A percentile compares a stretch with the other conserved stretches of the same genome.
These are phyloP conservation scores for Flaveria bidentis DNA, from an alignment of 129 eudicot species.

Conservation along the genomic window DNA sequence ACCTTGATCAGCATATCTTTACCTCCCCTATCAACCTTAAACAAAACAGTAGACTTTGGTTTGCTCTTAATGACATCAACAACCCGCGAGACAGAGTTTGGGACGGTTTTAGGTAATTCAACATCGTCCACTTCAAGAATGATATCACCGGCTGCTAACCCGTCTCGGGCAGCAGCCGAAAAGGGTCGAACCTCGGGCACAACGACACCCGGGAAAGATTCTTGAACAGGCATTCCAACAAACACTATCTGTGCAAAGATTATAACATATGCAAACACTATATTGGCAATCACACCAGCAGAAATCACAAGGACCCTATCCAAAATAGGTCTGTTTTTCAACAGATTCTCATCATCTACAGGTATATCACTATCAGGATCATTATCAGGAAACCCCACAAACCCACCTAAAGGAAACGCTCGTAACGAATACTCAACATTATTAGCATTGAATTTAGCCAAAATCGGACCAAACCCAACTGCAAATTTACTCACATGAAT, in stretches of 20 bases:
- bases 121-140: slow-evolving; percentile 63
- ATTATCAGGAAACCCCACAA: slow-evolving; percentile 98
- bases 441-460: slow-evolving; percentile 78
- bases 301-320: slow-evolving; percentile 89
- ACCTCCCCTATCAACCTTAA: slow-evolving; percentile 55
- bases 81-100: slow-evolving; percentile 66
- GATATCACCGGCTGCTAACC: slow-evolving; percentile 76
- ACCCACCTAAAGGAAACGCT: slow-evolving; percentile 94
- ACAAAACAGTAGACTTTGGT: slow-evolving; percentile 54
- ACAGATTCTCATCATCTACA: slow-evolving; percentile 68
- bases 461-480: slow-evolving; percentile 93
- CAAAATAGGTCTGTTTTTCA: slow-evolving; percentile 78
- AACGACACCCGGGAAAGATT: slow-evolving; percentile 80
- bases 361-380: slow-evolving; percentile 98
- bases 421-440: slow-evolving; percentile 93
- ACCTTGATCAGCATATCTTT: slow-evolving; percentile 54
- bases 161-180: slow-evolving; percentile 89
- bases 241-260: slow-evolving; percentile 69
- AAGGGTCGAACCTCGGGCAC: slow-evolving; percentile 83
- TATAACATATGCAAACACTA: slow-evolving; percentile 73
- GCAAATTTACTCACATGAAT: slow-evolving; percentile 96
- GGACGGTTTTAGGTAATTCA: slow-evolving; percentile 54
- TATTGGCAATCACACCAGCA: slow-evolving; percentile 93
- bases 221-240: slow-evolving; percentile 97
- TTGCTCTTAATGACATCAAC: slow-evolving; percentile 76